Base-by-base conservation (phyloP, 1,139 yeast genomes). In the Lodderomyces parapsilosis region DNA sequence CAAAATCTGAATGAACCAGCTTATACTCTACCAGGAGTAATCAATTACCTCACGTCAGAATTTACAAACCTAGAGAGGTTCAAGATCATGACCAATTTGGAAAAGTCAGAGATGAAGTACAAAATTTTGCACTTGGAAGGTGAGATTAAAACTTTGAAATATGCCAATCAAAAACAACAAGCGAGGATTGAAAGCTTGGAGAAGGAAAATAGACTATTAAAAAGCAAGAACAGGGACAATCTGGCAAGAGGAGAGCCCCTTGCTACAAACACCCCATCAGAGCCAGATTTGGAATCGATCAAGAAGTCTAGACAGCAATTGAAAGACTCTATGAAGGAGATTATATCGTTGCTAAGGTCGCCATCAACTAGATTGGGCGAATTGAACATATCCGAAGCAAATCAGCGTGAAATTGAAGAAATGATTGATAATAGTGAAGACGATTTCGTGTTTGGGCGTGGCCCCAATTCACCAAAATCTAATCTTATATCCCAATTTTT, bases 21-120 rank as follows among this genome's bases (percentile, higher is more conserved):
- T 40, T 80, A 80, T 50, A 79, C 83, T 2, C 65, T 80, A 20
- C 86, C 86, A 0, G 86, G 86, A 2, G 80, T 80, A n/a, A 80
- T 80, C 62, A 80, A 78, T 54, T 80, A 80, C 54, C 62, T 80
- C 43, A 81, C 83, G 27, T 70, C 78, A 8, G 85, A 80, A 51
- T 80, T 80, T 60, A 78, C 85, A 23, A 73, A 76, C 46, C 67
- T 79, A 48, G 86, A 80, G 54, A 62, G 81, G 44, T 79, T 71
- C 59, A 74, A 79, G 54, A 77, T 80, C 57, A 66, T 77, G 63
- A 71, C 77, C 47, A 80, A 76, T 54, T 61, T 80, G 51, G 85
- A 80, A 54, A 74, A 73, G 46, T 69, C 79, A 7, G 82, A 80
- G 44, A 73, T 80, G 76, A 78, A 77, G 54, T 68, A 75, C 55